Base-by-base conservation (phyloP, 2,329 filamentous ascomycete genomes). In the Coleophoma cylindrospora region DNA sequence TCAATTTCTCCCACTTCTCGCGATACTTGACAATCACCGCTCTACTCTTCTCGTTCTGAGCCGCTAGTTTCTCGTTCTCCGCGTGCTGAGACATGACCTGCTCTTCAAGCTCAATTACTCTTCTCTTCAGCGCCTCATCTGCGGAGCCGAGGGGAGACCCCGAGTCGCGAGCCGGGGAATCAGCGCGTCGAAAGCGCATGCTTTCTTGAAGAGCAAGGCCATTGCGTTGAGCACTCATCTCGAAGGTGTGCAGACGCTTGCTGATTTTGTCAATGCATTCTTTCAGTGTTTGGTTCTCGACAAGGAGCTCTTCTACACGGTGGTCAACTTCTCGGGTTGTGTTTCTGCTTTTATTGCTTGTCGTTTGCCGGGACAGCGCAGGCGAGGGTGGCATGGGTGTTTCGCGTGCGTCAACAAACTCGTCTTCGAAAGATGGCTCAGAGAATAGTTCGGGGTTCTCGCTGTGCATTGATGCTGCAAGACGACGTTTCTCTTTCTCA, bases 381-480 rank as follows among this genome's bases (percentile, higher is more conserved):
- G 34, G 74, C 68, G 55, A 77, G 53, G 60, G 68, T 49, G 57
- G 72, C 66, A 71, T 36, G 56, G 64, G 49, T 66, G 76, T 45
- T 80, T 85, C 69, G 92, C 90, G 48, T 80, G 91, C 92, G 66
- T 96, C 91, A 17, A 95, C 89, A 66, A 96, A 96, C 63, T 92
- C 89, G 50, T 95, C 90, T 32, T 91, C 86, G 32, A 86, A 80
- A n/a, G 84, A 80, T 3, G 79, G 71, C 52, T 74, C 73, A 37
- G 67, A 70, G 43, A 63, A 69, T 43, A 64, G 63, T 46, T 67
- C 59, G 5, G 57, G 55, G 22, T 61, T 62, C 37, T 61, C 57
- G 36, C 62, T 60, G 50, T 78, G 73, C 8, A 72, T 60, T 2
- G 77, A 79, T 7, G 76, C 75, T 21, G 73, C 79, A 46, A 80